Evolutionary conservation across 2,329 filamentous ascomycete genomes (phyloP).

Genomic region (Neonectria punicea): DNA sequence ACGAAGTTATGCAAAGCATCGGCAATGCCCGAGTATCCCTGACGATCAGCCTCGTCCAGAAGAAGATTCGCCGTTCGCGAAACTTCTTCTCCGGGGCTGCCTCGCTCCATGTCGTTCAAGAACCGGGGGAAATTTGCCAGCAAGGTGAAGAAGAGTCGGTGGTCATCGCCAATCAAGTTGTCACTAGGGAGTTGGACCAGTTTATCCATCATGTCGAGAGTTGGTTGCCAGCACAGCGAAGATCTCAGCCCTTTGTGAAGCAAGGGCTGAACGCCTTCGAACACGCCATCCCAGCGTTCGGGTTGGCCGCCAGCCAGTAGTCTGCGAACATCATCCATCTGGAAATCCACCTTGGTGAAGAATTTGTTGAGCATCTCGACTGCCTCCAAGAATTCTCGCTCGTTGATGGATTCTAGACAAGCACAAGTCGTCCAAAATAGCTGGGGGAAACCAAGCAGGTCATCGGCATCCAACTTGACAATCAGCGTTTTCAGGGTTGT

Average conservation of each 20-base stretch:
- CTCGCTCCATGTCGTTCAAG: constrained; percentile 79
- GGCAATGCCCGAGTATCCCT: constrained; percentile 75
- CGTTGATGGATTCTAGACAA: constrained; percentile 95
- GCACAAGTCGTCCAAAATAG: constrained; percentile 98
- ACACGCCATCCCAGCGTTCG: constrained; percentile 86
- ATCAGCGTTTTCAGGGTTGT: constrained; percentile 95
- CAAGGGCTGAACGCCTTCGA: constrained; percentile 86
- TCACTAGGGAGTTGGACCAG: constrained; percentile 84
- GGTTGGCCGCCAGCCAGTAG: constrained; percentile 83
- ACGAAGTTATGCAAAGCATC: constrained; percentile 77
- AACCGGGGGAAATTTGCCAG: constrained; percentile 93
- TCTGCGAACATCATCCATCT: constrained; percentile 73
- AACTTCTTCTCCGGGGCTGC: constrained; percentile 63
- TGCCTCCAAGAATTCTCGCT: constrained; percentile 92
- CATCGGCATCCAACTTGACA: constrained; percentile 79
- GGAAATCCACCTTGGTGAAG: constrained; percentile 84
- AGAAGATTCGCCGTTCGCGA: constrained; percentile 75
- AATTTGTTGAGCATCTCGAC: constrained; percentile 91
- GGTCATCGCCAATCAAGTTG: constrained; percentile 82
- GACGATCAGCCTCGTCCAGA: constrained; percentile 76
- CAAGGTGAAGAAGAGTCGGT: constrained; percentile 84
- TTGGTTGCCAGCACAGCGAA: constrained; percentile 81
- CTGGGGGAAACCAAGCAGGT: constrained; percentile 90
- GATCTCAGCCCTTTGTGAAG: constrained; percentile 94
- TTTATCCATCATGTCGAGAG: constrained; percentile 80